Conservation (phyloP, 1,139 yeast genomes). For the Candida frijolesensis region DNA sequence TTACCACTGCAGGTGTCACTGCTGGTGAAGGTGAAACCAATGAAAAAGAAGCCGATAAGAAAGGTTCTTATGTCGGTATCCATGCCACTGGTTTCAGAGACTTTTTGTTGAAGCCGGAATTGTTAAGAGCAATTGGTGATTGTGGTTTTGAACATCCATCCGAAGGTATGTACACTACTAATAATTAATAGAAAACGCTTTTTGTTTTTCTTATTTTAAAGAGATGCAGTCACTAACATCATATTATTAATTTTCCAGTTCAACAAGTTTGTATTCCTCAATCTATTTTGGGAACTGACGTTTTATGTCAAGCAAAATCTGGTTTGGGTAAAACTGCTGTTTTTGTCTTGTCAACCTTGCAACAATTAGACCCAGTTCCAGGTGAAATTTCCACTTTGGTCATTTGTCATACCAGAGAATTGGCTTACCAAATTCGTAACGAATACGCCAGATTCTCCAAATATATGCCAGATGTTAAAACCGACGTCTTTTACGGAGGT, state of each 20-base stretch:
- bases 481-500: slow-evolving; percentile 98
- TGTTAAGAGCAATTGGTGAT: slow-evolving; percentile 96
- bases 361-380: slow-evolving; percentile 95
- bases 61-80: slow-evolving; percentile 97
- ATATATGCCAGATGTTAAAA: slow-evolving; percentile 96
- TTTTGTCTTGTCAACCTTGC: slow-evolving; percentile 91
- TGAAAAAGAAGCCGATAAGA: slow-evolving; percentile 71
- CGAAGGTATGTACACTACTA: slow-evolving; percentile 71
- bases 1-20: slow-evolving; percentile 55
- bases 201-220: no score
- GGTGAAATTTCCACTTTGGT: slow-evolving; percentile 96
- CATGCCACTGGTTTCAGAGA: slow-evolving; percentile 99
- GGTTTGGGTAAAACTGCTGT: slow-evolving; percentile 99
- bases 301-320: slow-evolving; percentile 97
- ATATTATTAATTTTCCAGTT: slow-evolving; percentile 44
- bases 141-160: slow-evolving; percentile 99
- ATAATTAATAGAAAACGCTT: neutral
- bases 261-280: slow-evolving; percentile 99
- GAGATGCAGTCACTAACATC: neutral
- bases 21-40: slow-evolving; percentile 39
- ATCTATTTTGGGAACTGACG: slow-evolving; percentile 97
- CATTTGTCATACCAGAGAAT: slow-evolving; percentile 96
- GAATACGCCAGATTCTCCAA: slow-evolving; percentile 97
- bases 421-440: slow-evolving; percentile 97
- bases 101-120: slow-evolving; percentile 92